Percentiles rank a stretch among this genome's conserved stretches.
Evolutionary conservation across 306 rosid species (phyloP).

Genomic region (Citrullus colocynthis): DNA sequence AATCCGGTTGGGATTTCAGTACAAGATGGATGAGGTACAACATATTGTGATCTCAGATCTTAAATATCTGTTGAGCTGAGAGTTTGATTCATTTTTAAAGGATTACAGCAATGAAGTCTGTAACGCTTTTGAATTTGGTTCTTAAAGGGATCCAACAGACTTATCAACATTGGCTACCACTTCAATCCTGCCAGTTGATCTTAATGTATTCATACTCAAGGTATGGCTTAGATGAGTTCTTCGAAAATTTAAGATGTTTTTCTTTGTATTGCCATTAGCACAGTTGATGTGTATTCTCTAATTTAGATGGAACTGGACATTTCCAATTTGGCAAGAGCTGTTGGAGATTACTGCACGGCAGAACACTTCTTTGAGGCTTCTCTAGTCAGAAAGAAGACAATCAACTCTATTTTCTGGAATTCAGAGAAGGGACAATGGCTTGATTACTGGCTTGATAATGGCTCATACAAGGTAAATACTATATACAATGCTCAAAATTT

Average conservation of each 20-base stretch:
- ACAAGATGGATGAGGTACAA: constrained; percentile 84
- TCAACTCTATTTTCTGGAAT: constrained; percentile 67
- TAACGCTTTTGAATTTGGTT: constrained; percentile 7
- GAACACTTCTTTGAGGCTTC: constrained; percentile 37
- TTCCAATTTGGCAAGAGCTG: constrained; percentile 51
- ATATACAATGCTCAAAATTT: not conserved
- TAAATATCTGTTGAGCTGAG: not conserved
- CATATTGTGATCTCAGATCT: constrained; percentile 4
- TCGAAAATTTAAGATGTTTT: not conserved
- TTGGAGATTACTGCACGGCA: constrained; percentile 37
- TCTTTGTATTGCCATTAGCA: not conserved
- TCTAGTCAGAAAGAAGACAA: constrained; percentile 44
- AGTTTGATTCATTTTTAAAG: not conserved
- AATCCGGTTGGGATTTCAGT: constrained; percentile 97
- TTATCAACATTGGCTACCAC: constrained; percentile 77
- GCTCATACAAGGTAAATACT: constrained; percentile 22
- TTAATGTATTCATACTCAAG: constrained; percentile 63
- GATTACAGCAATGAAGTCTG: not conserved
- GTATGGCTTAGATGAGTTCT: constrained; percentile 18
- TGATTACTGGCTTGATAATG: constrained; percentile 62
- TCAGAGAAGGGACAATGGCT: constrained; percentile 62
- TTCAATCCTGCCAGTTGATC: constrained; percentile 70
- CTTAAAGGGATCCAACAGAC: constrained; percentile 50
- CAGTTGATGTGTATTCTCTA: not conserved
- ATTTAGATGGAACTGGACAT: constrained; percentile 81